Conservation (phyloP, 352 stramenopile genomes). For the Phytopythium ostracodes region DNA sequence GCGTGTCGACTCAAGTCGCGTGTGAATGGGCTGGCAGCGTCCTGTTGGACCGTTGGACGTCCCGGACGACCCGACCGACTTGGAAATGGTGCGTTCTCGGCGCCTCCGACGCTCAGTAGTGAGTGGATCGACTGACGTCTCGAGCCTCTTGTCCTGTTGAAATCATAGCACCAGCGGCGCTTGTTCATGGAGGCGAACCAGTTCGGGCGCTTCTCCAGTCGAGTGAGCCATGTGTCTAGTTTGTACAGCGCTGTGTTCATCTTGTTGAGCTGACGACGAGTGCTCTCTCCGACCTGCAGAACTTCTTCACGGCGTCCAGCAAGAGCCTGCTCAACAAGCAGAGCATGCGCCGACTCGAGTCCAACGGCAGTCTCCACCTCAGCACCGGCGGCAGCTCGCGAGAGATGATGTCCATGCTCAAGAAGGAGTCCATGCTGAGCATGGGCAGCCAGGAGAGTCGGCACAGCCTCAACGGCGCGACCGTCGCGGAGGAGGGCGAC, state of each 20-base stretch:
- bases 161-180: conserved; percentile 42
- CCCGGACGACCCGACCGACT: conserved; percentile 33
- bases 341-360: conserved; percentile 16
- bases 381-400: neutral
- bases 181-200: conserved; percentile 63
- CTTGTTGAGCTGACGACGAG: neutral
- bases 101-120: too few species aligned
- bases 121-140: neutral
- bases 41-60: conserved; percentile 37
- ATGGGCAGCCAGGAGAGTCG: conserved; percentile 13
- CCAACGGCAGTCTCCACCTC: conserved; percentile 11
- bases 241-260: neutral
- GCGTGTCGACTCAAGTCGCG: neutral
- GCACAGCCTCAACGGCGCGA: conserved; percentile 13
- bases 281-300: conserved; percentile 11
- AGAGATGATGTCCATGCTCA: conserved; percentile 1
- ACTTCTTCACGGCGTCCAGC: conserved; percentile 42
- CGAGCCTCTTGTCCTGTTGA: neutral
- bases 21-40: conserved; percentile 17
- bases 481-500: conserved; percentile 15
- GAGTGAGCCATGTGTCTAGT: conserved; percentile 11
- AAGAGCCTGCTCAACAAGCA: conserved; percentile 31
- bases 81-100: conserved; percentile 41
- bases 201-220: conserved; percentile 40
- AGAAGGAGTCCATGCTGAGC: conserved; percentile 30